These are phyloP conservation scores for Erythrophleum ivorense DNA, from an alignment of 331 rosid genomes.

Conservation along the genomic window DNA sequence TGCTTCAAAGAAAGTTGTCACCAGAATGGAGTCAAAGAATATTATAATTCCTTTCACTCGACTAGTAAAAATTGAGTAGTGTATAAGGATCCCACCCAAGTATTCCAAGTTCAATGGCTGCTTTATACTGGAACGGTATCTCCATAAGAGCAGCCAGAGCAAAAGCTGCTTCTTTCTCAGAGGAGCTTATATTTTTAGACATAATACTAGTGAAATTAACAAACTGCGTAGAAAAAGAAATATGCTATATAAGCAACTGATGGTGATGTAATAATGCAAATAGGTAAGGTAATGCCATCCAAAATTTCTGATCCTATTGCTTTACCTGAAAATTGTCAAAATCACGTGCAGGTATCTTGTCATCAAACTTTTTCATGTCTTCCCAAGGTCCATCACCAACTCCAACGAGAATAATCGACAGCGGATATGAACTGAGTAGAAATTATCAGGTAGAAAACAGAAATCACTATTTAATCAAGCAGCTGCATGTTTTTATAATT, in stretches of 20 bases:
- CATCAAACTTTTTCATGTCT: constrained; percentile 89
- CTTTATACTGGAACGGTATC: constrained; percentile 88
- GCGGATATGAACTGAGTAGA: constrained; percentile 66
- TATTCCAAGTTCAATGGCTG: constrained; percentile 56
- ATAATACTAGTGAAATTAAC: constrained; percentile 81
- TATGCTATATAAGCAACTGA: constrained; percentile 5
- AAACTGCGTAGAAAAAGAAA: constrained; percentile 54
- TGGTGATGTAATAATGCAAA: constrained; percentile 1
- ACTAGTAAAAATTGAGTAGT: neutral
- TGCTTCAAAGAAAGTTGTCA: constrained; percentile 10
- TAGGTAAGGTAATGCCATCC: neutral
- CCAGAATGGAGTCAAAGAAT: neutral
- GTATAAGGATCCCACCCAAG: constrained; percentile 61
- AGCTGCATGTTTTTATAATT: neutral
- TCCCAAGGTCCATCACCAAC: constrained; percentile 99
- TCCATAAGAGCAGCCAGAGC: constrained; percentile 95
- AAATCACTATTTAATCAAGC: constrained; percentile 24
- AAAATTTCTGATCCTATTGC: neutral
- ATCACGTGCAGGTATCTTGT: constrained; percentile 79
- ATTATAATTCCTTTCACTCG: neutral
- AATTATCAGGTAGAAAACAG: constrained; percentile 2
- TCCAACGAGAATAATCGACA: constrained; percentile 84
- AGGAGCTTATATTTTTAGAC: constrained; percentile 46
- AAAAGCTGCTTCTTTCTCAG: constrained; percentile 80
- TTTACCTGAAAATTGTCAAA: constrained; percentile 89